Evolutionary conservation across 2,329 filamentous ascomycete species (phyloP).

Genomic region (Purpureocillium takamizusanense): DNA sequence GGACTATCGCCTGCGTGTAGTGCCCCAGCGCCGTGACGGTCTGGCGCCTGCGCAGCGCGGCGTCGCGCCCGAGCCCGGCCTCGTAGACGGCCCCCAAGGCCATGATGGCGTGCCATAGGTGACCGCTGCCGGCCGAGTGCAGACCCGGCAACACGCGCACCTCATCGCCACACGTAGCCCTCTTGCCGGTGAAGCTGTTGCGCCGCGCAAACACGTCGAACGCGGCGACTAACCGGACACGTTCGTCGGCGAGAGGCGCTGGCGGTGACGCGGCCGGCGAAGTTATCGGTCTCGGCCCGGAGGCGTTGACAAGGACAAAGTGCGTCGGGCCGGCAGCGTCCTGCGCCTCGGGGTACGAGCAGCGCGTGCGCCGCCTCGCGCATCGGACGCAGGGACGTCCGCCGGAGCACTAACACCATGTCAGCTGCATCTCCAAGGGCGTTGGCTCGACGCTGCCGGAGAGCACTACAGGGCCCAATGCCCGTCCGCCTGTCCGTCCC

Average conservation of each 20-base stretch:
- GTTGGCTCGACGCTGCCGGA: too few species aligned
- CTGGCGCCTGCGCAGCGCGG: too few species aligned
- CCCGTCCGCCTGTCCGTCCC: too few species aligned
- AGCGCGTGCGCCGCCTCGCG: slow-evolving; percentile 12
- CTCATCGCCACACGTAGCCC: slow-evolving; percentile 8
- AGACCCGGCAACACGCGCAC: slow-evolving; percentile 10
- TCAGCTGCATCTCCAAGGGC: too few species aligned
- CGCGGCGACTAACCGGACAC: slow-evolving; percentile 14
- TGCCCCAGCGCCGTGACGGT: too few species aligned
- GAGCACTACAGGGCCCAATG: too few species aligned
- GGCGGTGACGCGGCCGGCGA: background rate
- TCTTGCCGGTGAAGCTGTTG: slow-evolving; percentile 17
- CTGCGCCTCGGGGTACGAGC: slow-evolving; percentile 9
- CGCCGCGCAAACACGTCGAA: slow-evolving; percentile 18
- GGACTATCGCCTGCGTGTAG: too few species aligned
- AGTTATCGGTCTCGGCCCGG: slow-evolving; percentile 4
- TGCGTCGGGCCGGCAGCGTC: background rate
- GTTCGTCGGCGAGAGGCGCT: slow-evolving; percentile 8
- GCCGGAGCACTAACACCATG: slow-evolving; percentile 20
- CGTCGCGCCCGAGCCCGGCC: too few species aligned
- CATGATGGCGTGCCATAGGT: too few species aligned
- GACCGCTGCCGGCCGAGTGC: background rate
- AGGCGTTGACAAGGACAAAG: slow-evolving; percentile 13
- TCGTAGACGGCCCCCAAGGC: too few species aligned
- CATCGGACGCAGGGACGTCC: slow-evolving; percentile 20